Percentiles rank a stretch among this genome's conserved stretches.
Evolutionary conservation across 768 basidiomycete species (phyloP).

Genomic region (Neoboletus brunneissimus): DNA sequence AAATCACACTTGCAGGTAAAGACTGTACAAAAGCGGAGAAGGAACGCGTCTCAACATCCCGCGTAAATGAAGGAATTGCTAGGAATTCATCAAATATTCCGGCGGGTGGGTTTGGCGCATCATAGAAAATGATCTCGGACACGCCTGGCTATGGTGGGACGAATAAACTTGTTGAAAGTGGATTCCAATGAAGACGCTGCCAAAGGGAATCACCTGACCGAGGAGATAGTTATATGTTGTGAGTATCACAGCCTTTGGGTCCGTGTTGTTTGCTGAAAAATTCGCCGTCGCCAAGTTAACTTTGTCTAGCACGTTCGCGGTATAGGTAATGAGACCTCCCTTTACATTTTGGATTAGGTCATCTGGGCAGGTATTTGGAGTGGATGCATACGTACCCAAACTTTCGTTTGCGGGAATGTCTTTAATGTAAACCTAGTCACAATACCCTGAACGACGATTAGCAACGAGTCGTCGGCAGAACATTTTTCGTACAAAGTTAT

Average conservation of each 20-base stretch:
- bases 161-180: neutral
- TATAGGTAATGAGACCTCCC: slow-evolving; percentile 47
- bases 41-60: slow-evolving; percentile 8
- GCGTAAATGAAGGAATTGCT: slow-evolving; percentile 6
- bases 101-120: slow-evolving; percentile 35
- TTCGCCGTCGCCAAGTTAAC: slow-evolving; percentile 19
- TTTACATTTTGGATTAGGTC: slow-evolving; percentile 15
- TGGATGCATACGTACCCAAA: slow-evolving; percentile 49
- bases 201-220: neutral
- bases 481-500: slow-evolving; percentile 49
- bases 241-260: slow-evolving; percentile 37
- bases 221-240: slow-evolving; percentile 38
- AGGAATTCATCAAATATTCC: slow-evolving; percentile 29
- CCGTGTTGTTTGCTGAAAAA: slow-evolving; percentile 11
- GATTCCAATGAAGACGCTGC: neutral
- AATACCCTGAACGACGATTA: slow-evolving; percentile 41
- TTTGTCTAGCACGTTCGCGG: slow-evolving; percentile 4
- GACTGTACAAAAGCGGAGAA: slow-evolving; percentile 17
- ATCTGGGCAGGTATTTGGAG: neutral
- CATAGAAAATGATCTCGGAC: slow-evolving; percentile 50
- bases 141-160: slow-evolving; percentile 3
- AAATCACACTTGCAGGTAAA: neutral
- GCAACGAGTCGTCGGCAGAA: neutral
- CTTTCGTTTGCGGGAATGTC: slow-evolving; percentile 50
- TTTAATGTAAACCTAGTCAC: slow-evolving; percentile 57